Evolutionary conservation across 805 yeast species (phyloP).

Genomic region (Starmerella lactis-condensi): DNA sequence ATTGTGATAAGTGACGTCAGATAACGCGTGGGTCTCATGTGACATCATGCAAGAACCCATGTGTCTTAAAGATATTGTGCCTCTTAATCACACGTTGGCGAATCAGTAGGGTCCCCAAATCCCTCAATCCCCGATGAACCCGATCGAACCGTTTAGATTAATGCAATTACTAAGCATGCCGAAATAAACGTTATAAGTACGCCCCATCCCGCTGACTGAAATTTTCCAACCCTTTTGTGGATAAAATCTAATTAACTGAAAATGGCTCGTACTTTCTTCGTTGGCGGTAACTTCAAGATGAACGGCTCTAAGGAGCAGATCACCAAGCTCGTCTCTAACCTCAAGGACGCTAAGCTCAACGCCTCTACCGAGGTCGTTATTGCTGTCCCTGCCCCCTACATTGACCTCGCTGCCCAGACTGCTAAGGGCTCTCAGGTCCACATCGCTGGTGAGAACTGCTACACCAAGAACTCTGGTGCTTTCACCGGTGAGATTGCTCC

Average conservation of each 20-base stretch:
- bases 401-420: conserved; percentile 54
- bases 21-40: too few relatives aligned
- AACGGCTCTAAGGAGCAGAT: conserved; percentile 85
- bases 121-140: conserved; percentile 1
- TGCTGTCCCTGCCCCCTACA: conserved; percentile 90
- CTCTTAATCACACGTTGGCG: too few relatives aligned
- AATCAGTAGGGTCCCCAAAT: too few relatives aligned
- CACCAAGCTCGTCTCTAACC: conserved; percentile 60
- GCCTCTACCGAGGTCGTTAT: conserved; percentile 76
- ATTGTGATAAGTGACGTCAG: too few relatives aligned
- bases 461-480: conserved; percentile 80
- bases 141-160: conserved; percentile 1
- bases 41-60: too few relatives aligned
- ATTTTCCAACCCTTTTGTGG: conserved; percentile 1
- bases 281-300: conserved; percentile 98
- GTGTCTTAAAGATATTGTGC: too few relatives aligned
- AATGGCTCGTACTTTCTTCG: conserved; percentile 79
- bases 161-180: not conserved
- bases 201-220: conserved; percentile 1
- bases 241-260: conserved; percentile 1
- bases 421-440: conserved; percentile 49
- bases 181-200: conserved; percentile 3
- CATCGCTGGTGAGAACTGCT: conserved; percentile 84
- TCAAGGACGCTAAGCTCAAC: conserved; percentile 63
- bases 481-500: conserved; percentile 95